Evolutionary conservation across 2,329 filamentous ascomycete genomes (phyloP).

Genomic region (Aspergillus novofumigatus): DNA sequence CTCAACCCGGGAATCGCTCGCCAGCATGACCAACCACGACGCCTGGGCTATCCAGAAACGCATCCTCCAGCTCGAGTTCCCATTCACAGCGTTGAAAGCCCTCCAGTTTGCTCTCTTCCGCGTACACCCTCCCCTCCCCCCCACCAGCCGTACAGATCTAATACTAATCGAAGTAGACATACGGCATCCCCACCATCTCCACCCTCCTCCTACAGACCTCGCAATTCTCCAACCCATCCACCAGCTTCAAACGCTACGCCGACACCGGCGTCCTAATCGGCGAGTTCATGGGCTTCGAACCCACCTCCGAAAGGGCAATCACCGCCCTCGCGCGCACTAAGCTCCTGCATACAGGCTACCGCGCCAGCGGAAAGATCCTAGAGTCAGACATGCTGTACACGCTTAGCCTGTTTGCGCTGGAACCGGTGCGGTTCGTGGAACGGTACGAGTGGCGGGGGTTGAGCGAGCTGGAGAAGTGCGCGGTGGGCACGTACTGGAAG

Average conservation of each 20-base stretch:
- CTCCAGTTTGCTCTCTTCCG: constrained; percentile 59
- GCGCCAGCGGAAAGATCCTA: constrained; percentile 54
- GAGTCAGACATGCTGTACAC: constrained; percentile 65
- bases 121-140: constrained; percentile 41
- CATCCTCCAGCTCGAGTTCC: constrained; percentile 54
- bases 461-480: constrained; percentile 64
- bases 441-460: constrained; percentile 67
- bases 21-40: constrained; percentile 52
- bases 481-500: constrained; percentile 67
- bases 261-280: constrained; percentile 50
- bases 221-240: constrained; percentile 44
- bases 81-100: constrained; percentile 47
- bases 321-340: constrained; percentile 61
- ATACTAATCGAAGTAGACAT: constrained; percentile 38
- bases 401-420: constrained; percentile 59
- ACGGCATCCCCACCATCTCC: constrained; percentile 55
- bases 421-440: constrained; percentile 61
- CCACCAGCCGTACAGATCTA: constrained; percentile 24
- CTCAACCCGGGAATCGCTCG: constrained; percentile 42
- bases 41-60: constrained; percentile 48
- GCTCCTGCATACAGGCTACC: constrained; percentile 58
- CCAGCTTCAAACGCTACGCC: constrained; percentile 50
- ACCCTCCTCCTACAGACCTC: constrained; percentile 46
- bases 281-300: constrained; percentile 46
- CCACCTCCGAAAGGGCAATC: constrained; percentile 41